Conservation (phyloP, 1,284 basidiomycete species). For the Marasmius oreades region DNA sequence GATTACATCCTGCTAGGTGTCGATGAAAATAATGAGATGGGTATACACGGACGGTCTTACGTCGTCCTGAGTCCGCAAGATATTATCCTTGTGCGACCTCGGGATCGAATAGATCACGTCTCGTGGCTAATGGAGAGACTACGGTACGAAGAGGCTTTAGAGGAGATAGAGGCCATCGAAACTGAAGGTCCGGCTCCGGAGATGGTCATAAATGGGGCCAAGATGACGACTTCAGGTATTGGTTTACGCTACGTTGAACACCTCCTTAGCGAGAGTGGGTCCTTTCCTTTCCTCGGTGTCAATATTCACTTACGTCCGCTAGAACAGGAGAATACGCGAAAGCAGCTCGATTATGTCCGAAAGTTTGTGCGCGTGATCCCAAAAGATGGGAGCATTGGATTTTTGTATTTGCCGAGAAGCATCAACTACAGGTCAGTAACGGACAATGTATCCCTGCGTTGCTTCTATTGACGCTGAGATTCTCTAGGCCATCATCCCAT, state of each 20-base stretch:
- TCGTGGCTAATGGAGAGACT: constrained; percentile 88
- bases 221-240: constrained; percentile 69
- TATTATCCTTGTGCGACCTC: constrained; percentile 79
- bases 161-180: constrained; percentile 45
- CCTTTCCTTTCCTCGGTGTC: background rate
- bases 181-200: constrained; percentile 16
- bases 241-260: constrained; percentile 84
- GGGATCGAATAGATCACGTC: constrained; percentile 90
- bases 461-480: background rate
- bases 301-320: background rate
- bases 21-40: constrained; percentile 28
- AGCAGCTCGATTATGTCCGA: constrained; percentile 84
- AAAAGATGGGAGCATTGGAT: constrained; percentile 95
- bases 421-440: constrained; percentile 67
- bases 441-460: background rate
- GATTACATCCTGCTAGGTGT: constrained; percentile 78
- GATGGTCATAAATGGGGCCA: constrained; percentile 25
- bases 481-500: constrained; percentile 79
- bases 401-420: constrained; percentile 85
- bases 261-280: constrained; percentile 69
- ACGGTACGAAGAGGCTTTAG: constrained; percentile 90
- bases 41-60: constrained; percentile 44
- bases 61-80: constrained; percentile 86
- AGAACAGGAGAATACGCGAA: constrained; percentile 70
- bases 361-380: constrained; percentile 79